These are phyloP conservation scores for Mrakia blollopis DNA, from an alignment of 768 basidiomycete genomes.

Conservation along the genomic window DNA sequence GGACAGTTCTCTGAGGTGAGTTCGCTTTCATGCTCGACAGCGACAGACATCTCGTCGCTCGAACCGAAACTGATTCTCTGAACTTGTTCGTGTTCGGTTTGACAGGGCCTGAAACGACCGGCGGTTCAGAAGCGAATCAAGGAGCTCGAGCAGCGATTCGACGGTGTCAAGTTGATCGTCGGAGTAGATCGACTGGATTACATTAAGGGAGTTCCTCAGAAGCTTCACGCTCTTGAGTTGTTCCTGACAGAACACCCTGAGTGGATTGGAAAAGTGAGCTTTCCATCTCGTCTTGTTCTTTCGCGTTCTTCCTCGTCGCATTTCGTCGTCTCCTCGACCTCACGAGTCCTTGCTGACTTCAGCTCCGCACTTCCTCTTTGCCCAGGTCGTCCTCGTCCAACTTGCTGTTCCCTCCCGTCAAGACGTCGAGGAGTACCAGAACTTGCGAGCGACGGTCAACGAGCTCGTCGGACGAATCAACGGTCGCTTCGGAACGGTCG, in stretches of 20 bases:
- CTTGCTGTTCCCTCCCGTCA: constrained; percentile 95
- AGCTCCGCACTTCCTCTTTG: too few species aligned
- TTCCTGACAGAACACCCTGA: constrained; percentile 97
- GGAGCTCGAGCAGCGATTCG: constrained; percentile 81
- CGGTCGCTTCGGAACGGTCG: constrained; percentile 96
- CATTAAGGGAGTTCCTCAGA: constrained; percentile 99
- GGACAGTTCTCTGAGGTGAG: constrained; percentile 76
- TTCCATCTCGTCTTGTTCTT: neutral
- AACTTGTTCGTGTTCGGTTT: neutral
- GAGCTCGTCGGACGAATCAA: constrained; percentile 98
- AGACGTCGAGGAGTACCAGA: constrained; percentile 99
- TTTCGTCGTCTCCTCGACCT: neutral
- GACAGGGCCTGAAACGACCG: constrained; percentile 69
- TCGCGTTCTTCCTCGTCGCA: neutral
- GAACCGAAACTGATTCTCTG: neutral
- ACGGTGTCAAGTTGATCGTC: constrained; percentile 93
- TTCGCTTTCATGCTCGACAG: neutral
- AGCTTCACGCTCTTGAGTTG: constrained; percentile 89
- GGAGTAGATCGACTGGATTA: constrained; percentile 98
- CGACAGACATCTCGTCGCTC: too few species aligned
- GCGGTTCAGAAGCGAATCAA: constrained; percentile 74
- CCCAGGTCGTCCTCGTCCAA: constrained; percentile 86
- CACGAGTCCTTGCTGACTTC: too few species aligned
- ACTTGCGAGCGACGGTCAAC: constrained; percentile 89
- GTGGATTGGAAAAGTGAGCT: constrained; percentile 88